phyloP scores from a whole-genome alignment of 257 asterid genomes.

The Jacaranda mimosifolia region DNA sequence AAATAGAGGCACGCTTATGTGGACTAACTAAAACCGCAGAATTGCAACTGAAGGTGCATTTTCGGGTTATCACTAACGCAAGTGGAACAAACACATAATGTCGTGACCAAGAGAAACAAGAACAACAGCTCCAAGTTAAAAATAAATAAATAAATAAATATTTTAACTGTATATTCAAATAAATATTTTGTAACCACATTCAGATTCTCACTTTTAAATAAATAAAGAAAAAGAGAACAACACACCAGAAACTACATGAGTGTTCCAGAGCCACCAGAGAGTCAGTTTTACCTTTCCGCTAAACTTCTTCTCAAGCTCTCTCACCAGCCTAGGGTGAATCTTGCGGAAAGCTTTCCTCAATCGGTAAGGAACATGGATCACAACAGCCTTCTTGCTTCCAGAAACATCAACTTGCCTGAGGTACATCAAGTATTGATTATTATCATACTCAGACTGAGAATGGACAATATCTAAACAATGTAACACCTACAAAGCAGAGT shows the following conservation, averaged over 20 bases:
- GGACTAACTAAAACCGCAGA: background rate
- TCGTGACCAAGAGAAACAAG: background rate
- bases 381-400: constrained; percentile 86
- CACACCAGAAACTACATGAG: background rate
- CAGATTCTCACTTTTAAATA: no score
- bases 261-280: background rate
- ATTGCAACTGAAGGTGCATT: background rate
- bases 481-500: constrained; percentile 73
- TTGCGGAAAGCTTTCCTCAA: constrained; percentile 89
- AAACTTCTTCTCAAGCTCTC: constrained; percentile 96
- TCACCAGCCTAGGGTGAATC: constrained; percentile 81
- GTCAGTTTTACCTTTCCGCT: constrained; percentile 75
- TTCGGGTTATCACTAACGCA: background rate
- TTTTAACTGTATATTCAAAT: background rate
- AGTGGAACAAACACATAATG: background rate
- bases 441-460: background rate
- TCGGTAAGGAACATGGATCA: constrained; percentile 86
- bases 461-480: background rate
- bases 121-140: background rate
- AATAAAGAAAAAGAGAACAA: background rate
- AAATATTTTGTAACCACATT: background rate
- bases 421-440: constrained; percentile 10
- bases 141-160: background rate
- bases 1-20: background rate
- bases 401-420: constrained; percentile 81